A percentile compares a stretch with the other conserved stretches of the same genome.
Conservation (phyloP, 2,329 filamentous ascomycete genomes). For the Immersiporthe knoxdaviesiana region DNA sequence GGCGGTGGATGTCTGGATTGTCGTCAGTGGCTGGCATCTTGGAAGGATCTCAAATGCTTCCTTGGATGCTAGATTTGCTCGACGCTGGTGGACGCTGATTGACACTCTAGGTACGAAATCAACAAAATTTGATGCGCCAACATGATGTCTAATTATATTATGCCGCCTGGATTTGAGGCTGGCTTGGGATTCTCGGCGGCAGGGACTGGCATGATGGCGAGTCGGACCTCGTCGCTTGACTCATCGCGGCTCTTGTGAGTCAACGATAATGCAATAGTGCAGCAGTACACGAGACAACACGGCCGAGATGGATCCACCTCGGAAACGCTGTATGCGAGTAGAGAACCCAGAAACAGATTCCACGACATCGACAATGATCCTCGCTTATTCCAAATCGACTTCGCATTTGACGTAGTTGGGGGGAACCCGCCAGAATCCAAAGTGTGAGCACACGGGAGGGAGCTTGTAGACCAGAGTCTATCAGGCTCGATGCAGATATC, state of each 20-base stretch:
- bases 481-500: no score
- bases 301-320: neutral
- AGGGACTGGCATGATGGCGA: neutral
- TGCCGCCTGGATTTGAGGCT: neutral
- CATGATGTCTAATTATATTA: neutral
- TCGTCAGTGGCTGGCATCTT: neutral
- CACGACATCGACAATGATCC: no score
- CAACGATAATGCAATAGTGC: neutral
- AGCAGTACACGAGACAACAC: neutral
- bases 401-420: no score
- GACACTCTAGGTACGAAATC: neutral
- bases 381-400: no score
- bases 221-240: neutral
- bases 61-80: neutral
- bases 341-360: no score
- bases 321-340: neutral
- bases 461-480: no score
- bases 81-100: neutral
- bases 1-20: neutral
- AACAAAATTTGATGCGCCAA: neutral
- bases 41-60: neutral
- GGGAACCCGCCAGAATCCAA: no score
- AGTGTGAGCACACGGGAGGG: no score
- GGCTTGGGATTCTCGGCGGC: neutral
- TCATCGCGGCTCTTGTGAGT: neutral